Conservation (phyloP, 2,329 filamentous ascomycete species). For the Alternaria sp. region DNA sequence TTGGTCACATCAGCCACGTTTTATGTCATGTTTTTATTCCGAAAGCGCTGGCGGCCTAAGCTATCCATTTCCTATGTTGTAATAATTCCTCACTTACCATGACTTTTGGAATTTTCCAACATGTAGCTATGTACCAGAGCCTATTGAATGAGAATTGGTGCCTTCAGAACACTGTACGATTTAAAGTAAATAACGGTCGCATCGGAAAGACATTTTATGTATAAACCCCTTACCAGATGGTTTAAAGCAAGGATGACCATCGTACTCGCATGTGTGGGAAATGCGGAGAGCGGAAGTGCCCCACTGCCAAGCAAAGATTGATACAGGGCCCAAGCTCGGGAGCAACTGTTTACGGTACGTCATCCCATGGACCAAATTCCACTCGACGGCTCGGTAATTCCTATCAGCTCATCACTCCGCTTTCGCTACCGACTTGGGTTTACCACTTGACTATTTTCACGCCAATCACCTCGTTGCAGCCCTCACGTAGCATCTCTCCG, state of each 20-base stretch:
- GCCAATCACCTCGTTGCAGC: background rate
- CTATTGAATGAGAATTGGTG: slow-evolving; percentile 6
- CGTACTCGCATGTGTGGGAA: slow-evolving; percentile 9
- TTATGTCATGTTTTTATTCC: slow-evolving; percentile 12
- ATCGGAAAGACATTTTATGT: background rate
- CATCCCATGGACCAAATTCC: slow-evolving; percentile 12
- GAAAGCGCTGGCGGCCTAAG: slow-evolving; percentile 1
- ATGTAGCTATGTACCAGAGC: slow-evolving; percentile 11
- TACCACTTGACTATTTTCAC: background rate
- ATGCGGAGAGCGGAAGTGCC: slow-evolving; percentile 19
- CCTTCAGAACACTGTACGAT: background rate
- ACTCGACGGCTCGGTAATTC: slow-evolving; percentile 3
- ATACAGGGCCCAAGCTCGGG: slow-evolving; percentile 17
- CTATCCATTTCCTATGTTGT: slow-evolving; percentile 15
- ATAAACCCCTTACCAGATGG: background rate
- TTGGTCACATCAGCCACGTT: slow-evolving; percentile 15
- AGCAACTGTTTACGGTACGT: slow-evolving; percentile 28
- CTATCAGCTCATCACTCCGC: background rate
- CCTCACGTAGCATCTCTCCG: background rate
- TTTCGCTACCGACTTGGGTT: slow-evolving; percentile 1
- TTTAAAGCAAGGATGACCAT: slow-evolving; percentile 10
- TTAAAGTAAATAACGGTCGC: background rate
- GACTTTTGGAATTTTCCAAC: slow-evolving; percentile 11
- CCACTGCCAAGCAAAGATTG: slow-evolving; percentile 20
- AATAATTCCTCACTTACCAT: slow-evolving; percentile 11